These are phyloP conservation scores for Podaxis mareebaensis DNA, from an alignment of 768 basidiomycete genomes.

Conservation along the genomic window DNA sequence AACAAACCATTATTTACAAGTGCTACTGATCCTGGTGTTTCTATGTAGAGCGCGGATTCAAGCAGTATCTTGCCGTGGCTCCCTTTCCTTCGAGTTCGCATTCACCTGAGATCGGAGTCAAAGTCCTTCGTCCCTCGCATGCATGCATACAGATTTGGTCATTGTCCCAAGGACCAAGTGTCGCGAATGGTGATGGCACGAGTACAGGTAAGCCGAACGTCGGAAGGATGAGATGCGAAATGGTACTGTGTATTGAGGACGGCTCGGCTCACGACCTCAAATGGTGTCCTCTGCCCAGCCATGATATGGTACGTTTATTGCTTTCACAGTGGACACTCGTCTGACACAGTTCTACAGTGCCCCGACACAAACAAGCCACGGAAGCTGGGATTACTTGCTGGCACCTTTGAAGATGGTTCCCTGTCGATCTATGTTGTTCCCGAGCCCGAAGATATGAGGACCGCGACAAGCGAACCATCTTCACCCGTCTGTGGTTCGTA, in stretches of 20 bases:
- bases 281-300: conserved; percentile 91
- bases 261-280: conserved; percentile 81
- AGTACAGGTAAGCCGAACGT: conserved; percentile 13
- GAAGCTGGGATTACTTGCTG: conserved; percentile 84
- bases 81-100: conserved; percentile 68
- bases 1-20: not conserved
- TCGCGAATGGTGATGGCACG: conserved; percentile 10
- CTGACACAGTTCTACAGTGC: not conserved
- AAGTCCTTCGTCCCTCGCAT: conserved; percentile 50
- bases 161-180: conserved; percentile 22
- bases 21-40: not conserved
- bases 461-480: conserved; percentile 26
- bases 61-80: conserved; percentile 84
- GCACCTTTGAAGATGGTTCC: conserved; percentile 86
- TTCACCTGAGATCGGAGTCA: conserved; percentile 66
- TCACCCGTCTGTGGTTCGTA: conserved; percentile 54
- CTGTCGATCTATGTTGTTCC: conserved; percentile 79
- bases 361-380: conserved; percentile 28
- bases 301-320: conserved; percentile 47
- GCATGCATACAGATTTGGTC: conserved; percentile 92
- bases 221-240: conserved; percentile 70
- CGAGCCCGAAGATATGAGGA: conserved; percentile 58
- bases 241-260: conserved; percentile 82
- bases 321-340: not conserved
- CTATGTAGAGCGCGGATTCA: conserved; percentile 48